phyloP scores from a whole-genome alignment of 2,329 filamentous ascomycete genomes.

The Penicillium capsulatum region DNA sequence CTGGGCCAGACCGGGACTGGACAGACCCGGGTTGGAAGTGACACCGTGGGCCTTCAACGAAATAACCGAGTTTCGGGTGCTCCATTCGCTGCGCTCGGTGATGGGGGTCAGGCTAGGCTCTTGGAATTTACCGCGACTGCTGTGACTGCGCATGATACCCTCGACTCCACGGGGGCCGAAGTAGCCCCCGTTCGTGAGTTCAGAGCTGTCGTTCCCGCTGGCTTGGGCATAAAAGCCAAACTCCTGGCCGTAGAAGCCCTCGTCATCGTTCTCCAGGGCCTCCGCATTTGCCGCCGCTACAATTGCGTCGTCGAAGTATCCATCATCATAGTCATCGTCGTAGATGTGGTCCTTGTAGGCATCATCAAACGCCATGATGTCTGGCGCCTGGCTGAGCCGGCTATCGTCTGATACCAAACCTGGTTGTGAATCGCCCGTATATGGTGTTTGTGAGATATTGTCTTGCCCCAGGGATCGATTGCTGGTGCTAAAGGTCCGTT shows the following conservation, averaged over 20 bases:
- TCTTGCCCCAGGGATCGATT: constrained; percentile 37
- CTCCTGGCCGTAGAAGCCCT: constrained; percentile 92
- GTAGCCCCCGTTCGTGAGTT: constrained; percentile 78
- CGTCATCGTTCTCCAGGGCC: constrained; percentile 83
- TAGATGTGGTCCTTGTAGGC: constrained; percentile 50
- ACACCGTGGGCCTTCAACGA: constrained; percentile 58
- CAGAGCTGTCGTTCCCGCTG: constrained; percentile 47
- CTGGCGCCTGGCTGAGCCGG: constrained; percentile 46
- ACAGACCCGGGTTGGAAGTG: constrained; percentile 50
- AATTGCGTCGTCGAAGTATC: constrained; percentile 79
- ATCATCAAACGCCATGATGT: constrained; percentile 38
- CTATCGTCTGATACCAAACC: constrained; percentile 50
- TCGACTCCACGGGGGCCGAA: constrained; percentile 73
- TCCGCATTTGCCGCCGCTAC: constrained; percentile 95
- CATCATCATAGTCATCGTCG: constrained; percentile 61
- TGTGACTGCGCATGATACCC: constrained; percentile 60
- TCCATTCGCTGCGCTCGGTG: constrained; percentile 93
- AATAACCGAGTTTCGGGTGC: constrained; percentile 86
- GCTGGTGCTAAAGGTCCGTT: constrained; percentile 53
- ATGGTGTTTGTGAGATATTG: constrained; percentile 32
- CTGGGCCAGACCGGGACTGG: constrained; percentile 72
- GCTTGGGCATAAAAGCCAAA: constrained; percentile 84
- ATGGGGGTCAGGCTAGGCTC: constrained; percentile 95
- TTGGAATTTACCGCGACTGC: constrained; percentile 67
- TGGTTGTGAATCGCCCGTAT: constrained; percentile 40